Evolutionary conservation across 108 stramenopile genomes (phyloP), one percentile per base, ranked within the genome.

Genomic region (Hondaea fermentalgiana): DNA sequence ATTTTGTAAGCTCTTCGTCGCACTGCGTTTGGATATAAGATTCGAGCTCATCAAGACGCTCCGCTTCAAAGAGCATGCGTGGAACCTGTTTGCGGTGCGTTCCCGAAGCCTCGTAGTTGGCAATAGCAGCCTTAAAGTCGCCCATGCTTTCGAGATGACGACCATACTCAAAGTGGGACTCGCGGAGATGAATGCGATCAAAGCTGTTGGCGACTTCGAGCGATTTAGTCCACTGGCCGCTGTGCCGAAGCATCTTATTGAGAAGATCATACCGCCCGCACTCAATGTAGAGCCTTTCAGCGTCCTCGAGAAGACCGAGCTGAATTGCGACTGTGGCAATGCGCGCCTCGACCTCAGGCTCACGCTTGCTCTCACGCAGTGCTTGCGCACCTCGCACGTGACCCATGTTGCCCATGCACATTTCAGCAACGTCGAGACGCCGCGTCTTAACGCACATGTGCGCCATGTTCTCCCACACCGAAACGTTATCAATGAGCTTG

Each of bases 401-500:
- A 17, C 94, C 94, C 94, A 94, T 95, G 72, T 95, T 93, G 28
- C 91, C 91, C 14, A 95, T 89, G 90, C 95, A 95, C 42, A 95
- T 87, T 89, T 95, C 94, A n/a, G 94, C 93, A n/a, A 95, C 93
- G 58, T 95, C 95, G 10, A 95, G 91, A 8, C 94, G 91, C 91
- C 87, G 93, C 45, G 92, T 93, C 90, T 94, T 93, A 45, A 95
- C 94, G 72, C 95, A 95, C 91, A 94, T 95, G 71, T 94, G 94
- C 4, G 95, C 94, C 92, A 95, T 94, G 89, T 95, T 95, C 60
- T 89, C 90, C 95, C 95, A 95, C 5, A 95, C 95, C 21, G 88
- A 53, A 16, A 92, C 60, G 89, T 89, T 93, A 35, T 90, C 89
- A 53, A 95, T 91, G 25, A 88, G 60, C 60, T 92, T 76, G 4